phyloP scores from a whole-genome alignment of 345 rosid genomes.

The Melaleuca alternifolia region DNA sequence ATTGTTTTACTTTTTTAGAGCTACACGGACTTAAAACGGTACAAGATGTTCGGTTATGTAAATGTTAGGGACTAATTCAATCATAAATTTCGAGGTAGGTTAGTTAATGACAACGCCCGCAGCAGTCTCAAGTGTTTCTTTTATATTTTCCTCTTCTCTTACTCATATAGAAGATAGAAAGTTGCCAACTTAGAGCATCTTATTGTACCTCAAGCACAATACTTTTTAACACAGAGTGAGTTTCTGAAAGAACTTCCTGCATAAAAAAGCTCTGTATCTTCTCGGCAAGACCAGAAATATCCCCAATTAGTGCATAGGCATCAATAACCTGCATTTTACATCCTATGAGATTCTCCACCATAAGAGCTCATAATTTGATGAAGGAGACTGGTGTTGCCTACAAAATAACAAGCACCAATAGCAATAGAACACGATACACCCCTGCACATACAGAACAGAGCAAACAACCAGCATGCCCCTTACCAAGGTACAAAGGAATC shows the following conservation, averaged over 20 bases:
- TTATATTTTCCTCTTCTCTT: neutral
- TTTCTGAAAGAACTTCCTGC: slow-evolving; percentile 97
- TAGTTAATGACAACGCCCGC: neutral
- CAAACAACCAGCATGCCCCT: neutral
- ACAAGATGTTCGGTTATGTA: neutral
- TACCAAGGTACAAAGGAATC: neutral
- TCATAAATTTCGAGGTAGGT: neutral
- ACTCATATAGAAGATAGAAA: neutral
- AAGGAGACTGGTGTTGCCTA: neutral
- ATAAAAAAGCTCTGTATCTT: slow-evolving; percentile 95
- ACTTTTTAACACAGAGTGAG: slow-evolving; percentile 67
- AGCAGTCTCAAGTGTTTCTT: neutral
- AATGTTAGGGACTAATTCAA: neutral
- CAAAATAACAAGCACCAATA: neutral
- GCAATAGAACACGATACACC: neutral
- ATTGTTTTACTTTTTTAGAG: neutral
- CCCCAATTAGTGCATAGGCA: slow-evolving; percentile 97
- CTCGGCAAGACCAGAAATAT: slow-evolving; percentile 94
- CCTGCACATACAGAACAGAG: neutral
- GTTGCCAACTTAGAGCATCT: neutral
- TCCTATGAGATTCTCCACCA: neutral
- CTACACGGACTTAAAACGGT: neutral
- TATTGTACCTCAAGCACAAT: slow-evolving; percentile 66
- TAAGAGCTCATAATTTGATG: neutral
- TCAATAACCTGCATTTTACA: slow-evolving; percentile 69